Evolutionary conservation across 768 basidiomycete genomes (phyloP), one percentile per base, ranked within the genome.

Genomic region (Cystobasidiopsis lactophilus): DNA sequence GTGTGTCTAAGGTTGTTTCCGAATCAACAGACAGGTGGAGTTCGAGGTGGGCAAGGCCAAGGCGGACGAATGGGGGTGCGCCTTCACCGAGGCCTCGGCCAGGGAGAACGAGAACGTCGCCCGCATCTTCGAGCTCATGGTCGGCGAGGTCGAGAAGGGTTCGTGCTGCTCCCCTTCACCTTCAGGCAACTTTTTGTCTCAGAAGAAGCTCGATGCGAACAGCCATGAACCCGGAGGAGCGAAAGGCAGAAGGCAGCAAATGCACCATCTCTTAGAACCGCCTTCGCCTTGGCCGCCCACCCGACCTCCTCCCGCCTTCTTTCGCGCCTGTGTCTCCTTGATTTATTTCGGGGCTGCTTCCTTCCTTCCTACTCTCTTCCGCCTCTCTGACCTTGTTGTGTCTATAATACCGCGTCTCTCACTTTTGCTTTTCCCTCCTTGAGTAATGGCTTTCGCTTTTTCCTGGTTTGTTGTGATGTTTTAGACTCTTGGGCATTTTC

Each of bases 51-150:
- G 63, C 18, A 38, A 44, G 23, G 59, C 54, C 7, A 52, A 59
- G 56, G 61, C 52, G 48, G 44, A 33, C 54, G 53, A n/a, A 27
- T 43, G 51, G 26, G 35, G 43, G 5, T 55, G 52, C 35, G 47
- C 53, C 9, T 64, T 60, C 46, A 51, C 55, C 40, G 63, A 64
- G 40, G 46, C 59, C 27, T 61, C 59, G 10, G 63, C 63, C 0
- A 55, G 60, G 13, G 56, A 57, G 19, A 61, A 58, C 53, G 63
- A 64, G 53, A 64, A 64, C 55, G 61, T 64, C 19, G 38, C 27
- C 19, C 51, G 49, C 26, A 52, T 60, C 44, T 64, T 64, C 29
- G 58, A 62, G 45, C 29, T 46, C 27, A 50, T 59, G 43, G 53
- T 60, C 23, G 58, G 51, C 14, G 53, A 62, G 51, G 60, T 64